Conservation (phyloP, 106 monocot genomes). For the Apostasia ramifera region DNA sequence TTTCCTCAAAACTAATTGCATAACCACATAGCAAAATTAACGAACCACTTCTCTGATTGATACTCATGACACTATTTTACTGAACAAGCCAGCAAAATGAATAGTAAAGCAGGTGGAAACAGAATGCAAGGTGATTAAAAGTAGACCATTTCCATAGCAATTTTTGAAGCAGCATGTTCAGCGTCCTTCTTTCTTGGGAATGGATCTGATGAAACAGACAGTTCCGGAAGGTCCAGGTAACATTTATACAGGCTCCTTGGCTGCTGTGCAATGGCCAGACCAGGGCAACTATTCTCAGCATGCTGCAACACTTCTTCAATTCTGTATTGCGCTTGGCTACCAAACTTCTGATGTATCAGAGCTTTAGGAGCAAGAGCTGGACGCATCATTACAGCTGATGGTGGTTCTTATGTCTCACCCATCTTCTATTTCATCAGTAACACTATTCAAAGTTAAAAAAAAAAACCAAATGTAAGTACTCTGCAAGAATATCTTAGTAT, state of each 20-base stretch:
- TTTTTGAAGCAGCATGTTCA: slow-evolving; percentile 77
- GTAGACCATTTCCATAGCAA: slow-evolving; percentile 84
- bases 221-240: slow-evolving; percentile 64
- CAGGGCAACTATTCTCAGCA: slow-evolving; percentile 62
- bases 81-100: too few relatives aligned
- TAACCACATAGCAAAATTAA: too few relatives aligned
- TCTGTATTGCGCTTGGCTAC: slow-evolving; percentile 49
- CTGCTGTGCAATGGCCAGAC: slow-evolving; percentile 43
- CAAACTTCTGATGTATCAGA: slow-evolving; percentile 79
- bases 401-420: slow-evolving; percentile 12
- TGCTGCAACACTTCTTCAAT: slow-evolving; percentile 62
- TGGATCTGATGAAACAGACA: slow-evolving; percentile 55
- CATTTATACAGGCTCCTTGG: slow-evolving; percentile 46
- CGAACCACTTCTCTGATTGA: too few relatives aligned
- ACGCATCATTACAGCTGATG: slow-evolving; percentile 14
- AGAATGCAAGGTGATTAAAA: not conserved
- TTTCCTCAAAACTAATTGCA: too few relatives aligned
- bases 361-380: slow-evolving; percentile 66
- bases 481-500: too few relatives aligned
- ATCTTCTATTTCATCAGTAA: not conserved
- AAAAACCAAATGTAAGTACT: too few relatives aligned
- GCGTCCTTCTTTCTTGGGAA: slow-evolving; percentile 91
- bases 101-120: not conserved
- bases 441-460: too few relatives aligned
- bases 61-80: too few relatives aligned